These are phyloP conservation scores for Capronia epimyces DNA, from an alignment of 2,329 filamentous ascomycete genomes.

Conservation along the genomic window DNA sequence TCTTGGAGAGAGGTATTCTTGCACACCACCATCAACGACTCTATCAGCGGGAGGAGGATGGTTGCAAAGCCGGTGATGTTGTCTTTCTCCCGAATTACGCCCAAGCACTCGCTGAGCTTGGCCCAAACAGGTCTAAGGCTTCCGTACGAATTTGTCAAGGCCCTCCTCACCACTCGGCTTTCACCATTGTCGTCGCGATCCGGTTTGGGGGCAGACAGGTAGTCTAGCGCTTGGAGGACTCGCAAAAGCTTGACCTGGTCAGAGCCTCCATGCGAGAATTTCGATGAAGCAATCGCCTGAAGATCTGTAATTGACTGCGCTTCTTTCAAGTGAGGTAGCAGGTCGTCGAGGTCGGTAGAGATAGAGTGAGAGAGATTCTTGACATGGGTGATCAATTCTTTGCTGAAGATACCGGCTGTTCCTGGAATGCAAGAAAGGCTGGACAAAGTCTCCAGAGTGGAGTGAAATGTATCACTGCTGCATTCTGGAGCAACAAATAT, in stretches of 20 bases:
- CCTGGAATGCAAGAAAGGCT: conserved; percentile 90
- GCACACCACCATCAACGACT: conserved; percentile 97
- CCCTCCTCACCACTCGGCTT: conserved; percentile 63
- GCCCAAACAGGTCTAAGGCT: conserved; percentile 91
- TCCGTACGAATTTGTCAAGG: conserved; percentile 82
- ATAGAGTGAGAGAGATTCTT: conserved; percentile 79
- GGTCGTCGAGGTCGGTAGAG: conserved; percentile 72
- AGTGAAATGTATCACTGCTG: conserved; percentile 95
- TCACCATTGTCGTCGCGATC: conserved; percentile 50
- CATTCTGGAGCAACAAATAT: conserved; percentile 95
- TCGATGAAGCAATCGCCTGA: conserved; percentile 85
- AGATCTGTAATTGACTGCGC: conserved; percentile 89
- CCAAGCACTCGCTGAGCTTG: conserved; percentile 82
- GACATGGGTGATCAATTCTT: conserved; percentile 83
- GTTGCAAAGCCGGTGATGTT: conserved; percentile 97
- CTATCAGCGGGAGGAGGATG: conserved; percentile 87
- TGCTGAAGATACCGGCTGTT: conserved; percentile 84
- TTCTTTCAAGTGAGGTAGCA: conserved; percentile 78
- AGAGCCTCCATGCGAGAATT: conserved; percentile 92
- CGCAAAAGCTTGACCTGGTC: conserved; percentile 94
- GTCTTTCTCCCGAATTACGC: conserved; percentile 81
- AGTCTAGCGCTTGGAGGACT: conserved; percentile 88
- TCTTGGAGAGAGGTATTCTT: conserved; percentile 89
- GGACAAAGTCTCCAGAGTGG: conserved; percentile 97
- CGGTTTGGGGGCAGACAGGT: conserved; percentile 80